Evolutionary conservation across 306 rosid species (phyloP), one percentile per base, ranked within the genome.

Genomic region (Prinsepia uniflora): DNA sequence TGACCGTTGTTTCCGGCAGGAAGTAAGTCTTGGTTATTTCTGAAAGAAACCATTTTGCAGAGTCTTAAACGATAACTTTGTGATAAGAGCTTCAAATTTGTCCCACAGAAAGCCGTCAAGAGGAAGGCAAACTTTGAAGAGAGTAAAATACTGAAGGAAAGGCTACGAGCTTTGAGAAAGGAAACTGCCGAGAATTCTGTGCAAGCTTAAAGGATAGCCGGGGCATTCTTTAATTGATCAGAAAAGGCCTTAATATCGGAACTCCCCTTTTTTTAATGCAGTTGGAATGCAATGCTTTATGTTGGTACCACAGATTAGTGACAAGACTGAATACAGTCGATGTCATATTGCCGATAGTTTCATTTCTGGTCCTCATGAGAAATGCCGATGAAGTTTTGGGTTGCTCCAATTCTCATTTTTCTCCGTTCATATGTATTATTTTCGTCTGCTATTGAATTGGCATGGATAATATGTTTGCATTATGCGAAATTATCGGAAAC

Each of bases 111-210:
- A 93, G 94, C 94, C 50, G n/a, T 88, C 75, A 93, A 90, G 89
- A 89, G 97, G 57, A 93, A 93, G 84, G 97, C 87, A 24, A 93
- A 93, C 81, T 90, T 93, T 79, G 98, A 93, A 78, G 73, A 84
- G 84, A 93, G 98, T 78, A 93, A 90, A 81, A 84, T 80, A 77
- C 78, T 85, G 48, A 89, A 82, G 84, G 97, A 87, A 70, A 86
- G 86, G 67, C 79, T 93, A 60, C 86, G 62, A 60, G 90, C 82
- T 71, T 77, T 69, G 39, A 88, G 97, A 84, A 92, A 84, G 80
- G 97, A 90, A 84, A 68, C 75, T 72, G 78, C 87, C 41, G 86
- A 82, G 74, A 61, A 42, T 78, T 68, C 72, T 20, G 54, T 56
- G 53, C 63, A 48, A 17, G 63, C 60, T 18, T 59, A 65, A 66